Base-by-base conservation (phyloP, 257 asterid genomes). In the Solanum raphanifolium region DNA sequence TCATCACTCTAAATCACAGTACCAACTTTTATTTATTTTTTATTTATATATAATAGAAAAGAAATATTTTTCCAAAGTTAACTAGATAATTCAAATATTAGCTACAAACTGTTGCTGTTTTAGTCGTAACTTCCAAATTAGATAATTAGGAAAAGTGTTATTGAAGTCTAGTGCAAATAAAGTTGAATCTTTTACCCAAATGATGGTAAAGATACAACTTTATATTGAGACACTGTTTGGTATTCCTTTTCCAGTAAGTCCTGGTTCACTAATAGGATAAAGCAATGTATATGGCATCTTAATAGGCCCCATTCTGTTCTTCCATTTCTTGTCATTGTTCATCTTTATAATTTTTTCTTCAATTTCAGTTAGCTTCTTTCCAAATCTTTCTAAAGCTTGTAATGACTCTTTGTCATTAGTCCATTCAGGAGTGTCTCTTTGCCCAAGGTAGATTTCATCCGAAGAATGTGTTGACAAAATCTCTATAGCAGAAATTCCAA, bases 281-380 rank as follows among this genome's bases (percentile, higher is more conserved):
- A 95, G 92, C 90, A 95, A 90, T 60, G 98, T 95, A 83, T 95
- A 94, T 15, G 98, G 97, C 90, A 95, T 87, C 88, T 92, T 93
- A 87, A 91, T 96, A 3, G 95, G 96, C n/a, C 98, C 98, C 46
- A 27, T 58, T 88, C 97, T 92, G 90, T 95, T 95, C 88, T 78
- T 94, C 92, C 82, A 83, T 81, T 88, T 88, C 76, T 74, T 88
- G 25, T 96, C 94, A 20, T 83, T 84, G 83, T 95, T 95, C 95
- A 92, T 91, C 84, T 89, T 69, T 46, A 31, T 86, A 48, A 93
- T 92, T n/a, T 69, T 86, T n/a, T 86, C 89, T 90, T 95, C 98
- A 91, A 93, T 90, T 69, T 91, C 92, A 31, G 20, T 83, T 71
- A 94, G 87, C 90, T 90, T 94, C 31, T 89, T 36, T 32, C 96